A percentile compares a stretch with the other conserved stretches of the same genome.
phyloP scores from a whole-genome alignment of 2,329 filamentous ascomycete species.

The Zalaria obscura region DNA sequence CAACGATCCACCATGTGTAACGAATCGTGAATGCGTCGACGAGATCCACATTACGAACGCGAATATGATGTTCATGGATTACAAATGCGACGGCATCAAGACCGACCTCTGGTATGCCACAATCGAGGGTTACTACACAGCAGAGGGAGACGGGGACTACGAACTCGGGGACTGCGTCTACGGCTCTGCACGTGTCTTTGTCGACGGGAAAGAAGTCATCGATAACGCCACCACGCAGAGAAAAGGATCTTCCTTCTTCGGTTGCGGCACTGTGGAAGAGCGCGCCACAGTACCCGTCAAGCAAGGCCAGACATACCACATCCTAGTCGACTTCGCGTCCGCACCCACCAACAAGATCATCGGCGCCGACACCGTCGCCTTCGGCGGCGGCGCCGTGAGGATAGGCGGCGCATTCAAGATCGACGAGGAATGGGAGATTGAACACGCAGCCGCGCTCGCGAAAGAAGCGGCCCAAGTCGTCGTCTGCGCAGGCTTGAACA shows the following conservation, averaged over 20 bases:
- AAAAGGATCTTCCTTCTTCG: constrained; percentile 51
- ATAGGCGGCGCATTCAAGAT: constrained; percentile 42
- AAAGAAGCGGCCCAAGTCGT: constrained; percentile 62
- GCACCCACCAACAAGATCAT: constrained; percentile 52
- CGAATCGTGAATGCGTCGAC: constrained; percentile 37
- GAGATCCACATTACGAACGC: constrained; percentile 28
- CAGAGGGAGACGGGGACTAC: constrained; percentile 46
- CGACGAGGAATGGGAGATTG: constrained; percentile 51
- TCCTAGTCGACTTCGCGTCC: constrained; percentile 46
- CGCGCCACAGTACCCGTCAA: constrained; percentile 43
- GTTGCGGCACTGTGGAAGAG: constrained; percentile 49
- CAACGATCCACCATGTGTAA: constrained; percentile 36
- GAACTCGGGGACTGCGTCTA: constrained; percentile 53
- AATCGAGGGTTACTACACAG: constrained; percentile 42
- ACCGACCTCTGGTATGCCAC: constrained; percentile 25
- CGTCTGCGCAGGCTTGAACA: constrained; percentile 63
- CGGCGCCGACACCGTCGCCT: constrained; percentile 45
- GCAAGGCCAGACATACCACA: constrained; percentile 44
- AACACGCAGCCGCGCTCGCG: constrained; percentile 53
- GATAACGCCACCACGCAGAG: constrained; percentile 47
- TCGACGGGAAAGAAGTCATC: constrained; percentile 45
- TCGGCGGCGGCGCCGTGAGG: constrained; percentile 47
- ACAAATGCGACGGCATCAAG: constrained; percentile 26
- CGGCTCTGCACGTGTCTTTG: constrained; percentile 50
- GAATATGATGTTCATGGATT: constrained; percentile 35